These are phyloP conservation scores for Gossypium mustelinum DNA, from an alignment of 345 rosid species.

Conservation along the genomic window DNA sequence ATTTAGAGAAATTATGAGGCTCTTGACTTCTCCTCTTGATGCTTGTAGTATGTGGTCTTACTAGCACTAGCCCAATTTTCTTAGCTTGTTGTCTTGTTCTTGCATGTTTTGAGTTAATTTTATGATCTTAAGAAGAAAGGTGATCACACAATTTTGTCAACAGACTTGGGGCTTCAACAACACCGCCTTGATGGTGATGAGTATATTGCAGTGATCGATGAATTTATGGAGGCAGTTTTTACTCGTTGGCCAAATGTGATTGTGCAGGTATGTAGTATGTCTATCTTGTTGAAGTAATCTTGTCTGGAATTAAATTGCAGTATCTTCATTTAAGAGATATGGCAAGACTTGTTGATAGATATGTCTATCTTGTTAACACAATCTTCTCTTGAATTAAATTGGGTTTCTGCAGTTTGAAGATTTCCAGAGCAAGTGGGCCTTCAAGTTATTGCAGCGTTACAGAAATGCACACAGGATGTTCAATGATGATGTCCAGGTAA, in stretches of 20 bases:
- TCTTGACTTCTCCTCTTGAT: neutral
- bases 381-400: conserved; percentile 13
- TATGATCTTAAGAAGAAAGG: neutral
- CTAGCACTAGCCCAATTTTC: conserved; percentile 3
- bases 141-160: conserved; percentile 20
- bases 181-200: conserved; percentile 83
- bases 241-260: conserved; percentile 97
- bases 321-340: conserved; percentile 6
- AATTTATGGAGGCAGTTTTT: conserved; percentile 97
- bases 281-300: conserved; percentile 7
- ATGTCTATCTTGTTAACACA: conserved; percentile 2
- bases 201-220: conserved; percentile 72
- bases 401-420: conserved; percentile 77
- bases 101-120: conserved; percentile 6
- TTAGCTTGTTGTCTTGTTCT: neutral
- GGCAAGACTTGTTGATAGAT: neutral
- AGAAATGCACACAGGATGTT: conserved; percentile 84
- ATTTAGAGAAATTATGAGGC: neutral
- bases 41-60: neutral
- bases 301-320: neutral
- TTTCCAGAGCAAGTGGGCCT: conserved; percentile 99
- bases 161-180: conserved; percentile 93
- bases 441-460: conserved; percentile 89
- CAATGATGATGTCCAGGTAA: conserved; percentile 98
- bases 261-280: conserved; percentile 66